A percentile compares a stretch with the other conserved stretches of the same genome.
These are phyloP conservation scores for Globisporangium spinosum DNA, from an alignment of 352 stramenopile genomes.

Conservation along the genomic window DNA sequence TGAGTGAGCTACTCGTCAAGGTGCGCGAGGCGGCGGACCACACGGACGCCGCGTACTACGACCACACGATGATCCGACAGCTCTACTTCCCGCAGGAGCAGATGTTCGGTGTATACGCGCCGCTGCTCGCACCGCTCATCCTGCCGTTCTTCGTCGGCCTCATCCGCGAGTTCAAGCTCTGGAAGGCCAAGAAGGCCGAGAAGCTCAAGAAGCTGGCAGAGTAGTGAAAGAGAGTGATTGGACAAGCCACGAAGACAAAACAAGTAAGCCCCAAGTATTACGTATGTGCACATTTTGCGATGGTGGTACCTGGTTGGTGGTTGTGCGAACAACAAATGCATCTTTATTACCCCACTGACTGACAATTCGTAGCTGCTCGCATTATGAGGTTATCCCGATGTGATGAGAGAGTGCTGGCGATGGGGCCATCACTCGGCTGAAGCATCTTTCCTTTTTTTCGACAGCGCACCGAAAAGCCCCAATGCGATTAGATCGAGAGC, in stretches of 20 bases:
- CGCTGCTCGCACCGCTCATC: conserved; percentile 56
- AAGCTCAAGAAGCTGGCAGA: conserved; percentile 10
- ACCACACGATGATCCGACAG: conserved; percentile 71
- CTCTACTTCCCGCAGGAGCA: conserved; percentile 72
- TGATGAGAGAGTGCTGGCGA: not conserved
- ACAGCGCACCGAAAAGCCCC: not conserved
- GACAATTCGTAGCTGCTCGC: not conserved
- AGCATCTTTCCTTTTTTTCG: not conserved
- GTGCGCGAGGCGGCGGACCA: conserved; percentile 45
- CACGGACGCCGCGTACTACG: conserved; percentile 55
- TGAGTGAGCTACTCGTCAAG: conserved; percentile 30
- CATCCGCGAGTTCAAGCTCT: conserved; percentile 49
- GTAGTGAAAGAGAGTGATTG: not conserved
- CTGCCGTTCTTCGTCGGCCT: conserved; percentile 56
- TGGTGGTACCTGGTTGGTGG: not conserved
- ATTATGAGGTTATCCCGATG: not conserved
- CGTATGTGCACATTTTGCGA: not conserved
- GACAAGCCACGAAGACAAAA: not conserved
- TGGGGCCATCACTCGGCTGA: not conserved
- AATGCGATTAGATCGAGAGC: not conserved
- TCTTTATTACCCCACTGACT: not conserved
- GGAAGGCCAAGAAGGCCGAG: conserved; percentile 30
- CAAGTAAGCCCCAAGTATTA: not conserved
- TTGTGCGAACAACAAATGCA: not conserved
- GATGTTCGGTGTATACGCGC: conserved; percentile 61